phyloP scores from a whole-genome alignment of 495 filamentous ascomycete species.

The Hapsidospora chrysogenum region DNA sequence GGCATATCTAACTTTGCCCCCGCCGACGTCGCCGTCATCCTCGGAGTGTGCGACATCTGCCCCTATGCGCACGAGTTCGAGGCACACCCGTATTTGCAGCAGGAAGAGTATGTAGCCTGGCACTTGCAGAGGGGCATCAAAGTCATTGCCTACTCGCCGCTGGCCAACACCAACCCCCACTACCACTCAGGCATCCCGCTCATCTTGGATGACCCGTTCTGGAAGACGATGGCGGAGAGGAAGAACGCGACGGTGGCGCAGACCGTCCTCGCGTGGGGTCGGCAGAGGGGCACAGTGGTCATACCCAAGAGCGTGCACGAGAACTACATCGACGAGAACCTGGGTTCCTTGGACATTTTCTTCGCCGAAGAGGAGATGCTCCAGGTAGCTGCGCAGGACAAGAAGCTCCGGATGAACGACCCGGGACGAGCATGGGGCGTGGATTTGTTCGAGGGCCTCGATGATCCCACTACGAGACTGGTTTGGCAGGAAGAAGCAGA shows the following conservation, averaged over 20 bases:
- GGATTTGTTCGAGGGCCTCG: slow-evolving; percentile 40
- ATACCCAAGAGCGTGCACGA: slow-evolving; percentile 43
- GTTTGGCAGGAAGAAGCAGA: too few relatives aligned
- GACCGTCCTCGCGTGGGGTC: slow-evolving; percentile 46
- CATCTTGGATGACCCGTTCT: slow-evolving; percentile 38
- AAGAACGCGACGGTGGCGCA: slow-evolving; percentile 30
- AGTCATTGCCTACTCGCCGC: slow-evolving; percentile 48
- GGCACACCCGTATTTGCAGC: slow-evolving; percentile 34
- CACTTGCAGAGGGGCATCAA: slow-evolving; percentile 39
- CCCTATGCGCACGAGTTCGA: slow-evolving; percentile 55
- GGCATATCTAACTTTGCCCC: slow-evolving; percentile 55
- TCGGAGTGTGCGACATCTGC: slow-evolving; percentile 36
- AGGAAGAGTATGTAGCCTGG: slow-evolving; percentile 38
- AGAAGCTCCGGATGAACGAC: slow-evolving; percentile 45
- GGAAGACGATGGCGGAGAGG: background rate
- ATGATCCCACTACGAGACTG: slow-evolving; percentile 14
- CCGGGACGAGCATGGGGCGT: slow-evolving; percentile 35
- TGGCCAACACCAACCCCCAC: slow-evolving; percentile 53
- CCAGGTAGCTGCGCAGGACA: slow-evolving; percentile 33
- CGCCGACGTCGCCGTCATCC: slow-evolving; percentile 38
- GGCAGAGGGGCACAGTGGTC: slow-evolving; percentile 43
- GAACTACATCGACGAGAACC: slow-evolving; percentile 15
- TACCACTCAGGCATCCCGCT: slow-evolving; percentile 25
- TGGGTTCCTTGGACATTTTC: slow-evolving; percentile 5
- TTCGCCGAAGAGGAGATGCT: slow-evolving; percentile 27